These are phyloP conservation scores for Chiua sp. DNA, from an alignment of 1,284 basidiomycete species.

Conservation along the genomic window DNA sequence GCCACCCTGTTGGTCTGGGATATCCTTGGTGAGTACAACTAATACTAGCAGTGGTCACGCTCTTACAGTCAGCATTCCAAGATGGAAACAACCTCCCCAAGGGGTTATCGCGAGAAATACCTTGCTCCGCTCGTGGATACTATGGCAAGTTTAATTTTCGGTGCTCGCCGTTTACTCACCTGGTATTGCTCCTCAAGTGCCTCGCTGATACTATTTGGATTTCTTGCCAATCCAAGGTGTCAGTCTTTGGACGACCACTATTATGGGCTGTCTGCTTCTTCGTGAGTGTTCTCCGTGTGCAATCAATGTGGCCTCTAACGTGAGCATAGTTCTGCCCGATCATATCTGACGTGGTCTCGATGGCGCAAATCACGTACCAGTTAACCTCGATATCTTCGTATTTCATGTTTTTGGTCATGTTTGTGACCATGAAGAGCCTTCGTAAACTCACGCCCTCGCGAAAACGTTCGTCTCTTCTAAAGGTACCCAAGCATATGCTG, in stretches of 20 bases:
- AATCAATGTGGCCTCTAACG: constrained; percentile 5
- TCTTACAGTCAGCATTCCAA: constrained; percentile 3
- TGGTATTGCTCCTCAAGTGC: background rate
- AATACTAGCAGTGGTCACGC: background rate
- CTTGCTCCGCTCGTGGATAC: constrained; percentile 7
- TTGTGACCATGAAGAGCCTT: constrained; percentile 9
- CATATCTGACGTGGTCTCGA: constrained; percentile 27
- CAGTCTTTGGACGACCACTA: constrained; percentile 9
- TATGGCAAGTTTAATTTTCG: constrained; percentile 1
- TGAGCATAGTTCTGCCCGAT: constrained; percentile 25
- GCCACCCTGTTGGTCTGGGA: constrained; percentile 2
- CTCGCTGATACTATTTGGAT: constrained; percentile 5
- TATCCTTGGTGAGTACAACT: constrained; percentile 19
- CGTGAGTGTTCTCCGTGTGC: constrained; percentile 9
- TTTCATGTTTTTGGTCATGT: constrained; percentile 12
- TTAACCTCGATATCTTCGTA: constrained; percentile 24
- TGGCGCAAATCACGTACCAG: constrained; percentile 18
- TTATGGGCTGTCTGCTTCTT: constrained; percentile 28
- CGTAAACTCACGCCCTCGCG: constrained; percentile 9
- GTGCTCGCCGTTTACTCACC: background rate
- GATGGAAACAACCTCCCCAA: constrained; percentile 10
- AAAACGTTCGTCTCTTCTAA: constrained; percentile 15
- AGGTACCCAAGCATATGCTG: background rate
- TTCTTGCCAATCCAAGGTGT: constrained; percentile 7
- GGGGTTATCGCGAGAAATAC: constrained; percentile 6